Conservation (phyloP, 78 protist genomes). For the Salpingoeca rosetta region DNA sequence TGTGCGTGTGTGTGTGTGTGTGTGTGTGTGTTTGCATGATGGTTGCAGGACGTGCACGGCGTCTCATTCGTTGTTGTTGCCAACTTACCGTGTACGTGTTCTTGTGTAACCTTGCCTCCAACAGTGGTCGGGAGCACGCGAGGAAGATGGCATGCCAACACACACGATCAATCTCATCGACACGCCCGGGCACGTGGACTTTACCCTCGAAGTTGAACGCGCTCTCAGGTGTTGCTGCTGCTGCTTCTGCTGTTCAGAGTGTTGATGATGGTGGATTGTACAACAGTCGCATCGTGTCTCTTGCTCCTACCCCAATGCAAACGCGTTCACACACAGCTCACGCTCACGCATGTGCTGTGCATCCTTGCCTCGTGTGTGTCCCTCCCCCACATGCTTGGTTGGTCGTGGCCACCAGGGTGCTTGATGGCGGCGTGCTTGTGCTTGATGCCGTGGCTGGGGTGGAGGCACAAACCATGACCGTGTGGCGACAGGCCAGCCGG, state of each 20-base stretch:
- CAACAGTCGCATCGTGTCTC: neutral
- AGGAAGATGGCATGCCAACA: too few relatives aligned
- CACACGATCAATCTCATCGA: conserved; percentile 72
- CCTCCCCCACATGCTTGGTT: too few relatives aligned
- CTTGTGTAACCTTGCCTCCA: too few relatives aligned
- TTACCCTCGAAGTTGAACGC: conserved; percentile 85
- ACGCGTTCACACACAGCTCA: neutral
- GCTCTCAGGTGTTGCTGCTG: conserved; percentile 45
- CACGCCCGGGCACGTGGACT: conserved; percentile 98
- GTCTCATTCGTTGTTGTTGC: too few relatives aligned
- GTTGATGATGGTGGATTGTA: neutral
- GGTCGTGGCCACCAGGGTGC: too few relatives aligned
- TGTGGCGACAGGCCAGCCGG: conserved; percentile 56
- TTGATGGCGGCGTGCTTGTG: conserved; percentile 73
- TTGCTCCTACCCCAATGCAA: neutral
- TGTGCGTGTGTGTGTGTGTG: too few relatives aligned
- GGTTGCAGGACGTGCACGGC: too few relatives aligned
- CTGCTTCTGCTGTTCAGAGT: neutral
- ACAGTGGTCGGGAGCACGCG: too few relatives aligned
- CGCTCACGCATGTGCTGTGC: neutral
- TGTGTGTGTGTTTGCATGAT: too few relatives aligned
- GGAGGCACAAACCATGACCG: conserved; percentile 75
- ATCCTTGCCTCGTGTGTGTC: too few relatives aligned
- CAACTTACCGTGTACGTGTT: too few relatives aligned
- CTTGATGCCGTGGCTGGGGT: conserved; percentile 87